Base-by-base conservation (phyloP, 2,329 filamentous ascomycete species). In the Epichloe coenophiala region DNA sequence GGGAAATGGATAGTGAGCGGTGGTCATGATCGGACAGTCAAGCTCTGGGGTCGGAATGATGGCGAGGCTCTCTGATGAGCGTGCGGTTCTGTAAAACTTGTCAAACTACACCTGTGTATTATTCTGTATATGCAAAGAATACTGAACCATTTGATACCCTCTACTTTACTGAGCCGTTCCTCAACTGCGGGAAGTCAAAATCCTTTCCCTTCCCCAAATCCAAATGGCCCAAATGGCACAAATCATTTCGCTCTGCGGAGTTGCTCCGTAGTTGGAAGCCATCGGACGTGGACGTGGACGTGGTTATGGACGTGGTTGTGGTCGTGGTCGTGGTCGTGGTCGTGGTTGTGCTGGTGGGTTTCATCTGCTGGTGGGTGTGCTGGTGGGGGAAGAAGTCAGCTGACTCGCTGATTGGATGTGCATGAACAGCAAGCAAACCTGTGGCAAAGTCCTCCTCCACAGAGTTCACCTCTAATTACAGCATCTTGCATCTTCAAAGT, bases 1-100 rank as follows among this genome's bases (percentile, higher is more conserved):
- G 86, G 83, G 8, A 84, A 76, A 62, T 98, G 89, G 88, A 95
- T 98, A 65, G 86, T 91, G 23, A 96, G 89, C 64, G 89, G 88
- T 57, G 90, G 93, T 3, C 88, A 95, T 63, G 93, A 98, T 67
- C 79, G 90, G 49, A 97, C 91, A 2, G 87, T 97, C 47, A 98
- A 98, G 72, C 73, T 98, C 2, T 98, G 93, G 93, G 88, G 88
- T 4, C 80, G 89, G 56, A 91, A 95, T 57, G 86, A 88, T 62
- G 77, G 77, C 51, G 74, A 83, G 57, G 68, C 68, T 23, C 57
- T 78, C 35, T 79, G 57, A 61, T 21, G 27, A 15, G 23, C 23
- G n/a, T 35, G 6, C 46, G 38, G 4, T 23, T 44, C 42, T 45
- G 31, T 17, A 17, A 17, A 17, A 13, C 33, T 13, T 49, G 39